A percentile compares a stretch with the other conserved stretches of the same genome.
Conservation (phyloP, 352 stramenopile genomes). For the Globisporangium carolinianum region DNA sequence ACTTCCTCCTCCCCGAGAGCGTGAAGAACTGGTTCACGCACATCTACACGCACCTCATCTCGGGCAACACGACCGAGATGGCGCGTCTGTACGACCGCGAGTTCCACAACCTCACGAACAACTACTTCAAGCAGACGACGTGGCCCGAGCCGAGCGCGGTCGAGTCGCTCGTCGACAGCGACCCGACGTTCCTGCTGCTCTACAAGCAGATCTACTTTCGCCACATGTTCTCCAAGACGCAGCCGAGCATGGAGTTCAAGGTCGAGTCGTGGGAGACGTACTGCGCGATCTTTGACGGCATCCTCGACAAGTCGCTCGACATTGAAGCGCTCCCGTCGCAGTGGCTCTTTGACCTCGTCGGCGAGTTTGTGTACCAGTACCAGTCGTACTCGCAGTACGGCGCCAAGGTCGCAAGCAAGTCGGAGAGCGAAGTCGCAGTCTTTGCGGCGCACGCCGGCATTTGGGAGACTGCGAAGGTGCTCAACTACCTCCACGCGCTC, state of each 20-base stretch:
- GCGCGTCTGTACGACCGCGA: constrained; percentile 83
- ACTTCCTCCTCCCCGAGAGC: constrained; percentile 83
- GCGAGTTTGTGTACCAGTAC: constrained; percentile 99
- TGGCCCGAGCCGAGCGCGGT: constrained; percentile 91
- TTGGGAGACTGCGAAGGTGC: constrained; percentile 94
- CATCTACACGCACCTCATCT: constrained; percentile 82
- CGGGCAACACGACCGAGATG: constrained; percentile 79
- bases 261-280: constrained; percentile 93
- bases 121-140: constrained; percentile 93
- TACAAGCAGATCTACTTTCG: constrained; percentile 97
- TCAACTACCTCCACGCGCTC: constrained; percentile 93
- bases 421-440: constrained; percentile 43
- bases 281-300: constrained; percentile 90
- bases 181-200: constrained; percentile 91
- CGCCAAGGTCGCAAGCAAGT: constrained; percentile 70
- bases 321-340: constrained; percentile 88
- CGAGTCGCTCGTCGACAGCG: constrained; percentile 75
- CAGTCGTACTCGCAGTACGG: constrained; percentile 97
- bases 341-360: constrained; percentile 98
- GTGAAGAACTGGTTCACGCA: constrained; percentile 87
- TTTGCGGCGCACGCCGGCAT: constrained; percentile 84
- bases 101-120: constrained; percentile 84
- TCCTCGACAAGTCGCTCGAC: constrained; percentile 82
- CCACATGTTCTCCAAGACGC: constrained; percentile 92
- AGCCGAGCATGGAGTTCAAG: constrained; percentile 87